Percentiles rank a stretch among this genome's conserved stretches.
Conservation (phyloP, 768 basidiomycete genomes). For the Pleurotus giganteus region DNA sequence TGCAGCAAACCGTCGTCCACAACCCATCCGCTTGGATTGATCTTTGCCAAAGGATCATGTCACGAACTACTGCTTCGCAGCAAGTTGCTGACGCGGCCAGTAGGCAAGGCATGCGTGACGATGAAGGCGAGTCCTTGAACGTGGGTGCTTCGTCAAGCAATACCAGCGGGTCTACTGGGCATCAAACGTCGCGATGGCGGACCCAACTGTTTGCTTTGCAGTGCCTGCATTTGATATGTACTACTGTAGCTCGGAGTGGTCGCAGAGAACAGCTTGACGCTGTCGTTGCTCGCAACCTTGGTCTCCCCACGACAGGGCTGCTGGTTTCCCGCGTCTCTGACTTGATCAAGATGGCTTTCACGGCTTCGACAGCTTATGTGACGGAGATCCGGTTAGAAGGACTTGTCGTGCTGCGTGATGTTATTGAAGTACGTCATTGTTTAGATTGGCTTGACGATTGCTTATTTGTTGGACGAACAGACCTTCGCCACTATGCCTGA, state of each 20-base stretch:
- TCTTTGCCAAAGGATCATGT: slow-evolving; percentile 96
- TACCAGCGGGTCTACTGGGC: slow-evolving; percentile 32
- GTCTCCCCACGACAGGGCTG: slow-evolving; percentile 57
- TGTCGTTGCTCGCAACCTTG: slow-evolving; percentile 59
- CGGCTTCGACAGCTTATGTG: slow-evolving; percentile 93
- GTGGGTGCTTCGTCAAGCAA: slow-evolving; percentile 47
- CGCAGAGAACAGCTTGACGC: slow-evolving; percentile 84
- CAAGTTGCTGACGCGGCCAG: slow-evolving; percentile 66
- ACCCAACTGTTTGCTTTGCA: slow-evolving; percentile 94
- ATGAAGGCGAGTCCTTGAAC: slow-evolving; percentile 92
- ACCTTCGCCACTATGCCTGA: slow-evolving; percentile 85
- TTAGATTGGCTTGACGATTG: neutral
- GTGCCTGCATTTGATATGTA: slow-evolving; percentile 88
- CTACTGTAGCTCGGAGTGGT: slow-evolving; percentile 67
- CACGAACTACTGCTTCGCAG: slow-evolving; percentile 83
- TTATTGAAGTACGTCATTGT: slow-evolving; percentile 67
- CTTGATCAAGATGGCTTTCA: slow-evolving; percentile 97
- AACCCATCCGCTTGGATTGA: slow-evolving; percentile 99
- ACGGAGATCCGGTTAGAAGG: slow-evolving; percentile 94
- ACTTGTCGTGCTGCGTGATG: slow-evolving; percentile 82
- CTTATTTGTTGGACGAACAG: slow-evolving; percentile 37
- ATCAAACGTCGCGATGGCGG: slow-evolving; percentile 83
- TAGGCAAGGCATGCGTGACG: slow-evolving; percentile 58
- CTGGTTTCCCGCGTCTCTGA: slow-evolving; percentile 87
- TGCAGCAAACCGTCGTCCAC: slow-evolving; percentile 89